Percentiles rank a stretch among this genome's conserved stretches.
phyloP scores from a whole-genome alignment of 2,329 filamentous ascomycete species.

The Boeremia exigua region DNA sequence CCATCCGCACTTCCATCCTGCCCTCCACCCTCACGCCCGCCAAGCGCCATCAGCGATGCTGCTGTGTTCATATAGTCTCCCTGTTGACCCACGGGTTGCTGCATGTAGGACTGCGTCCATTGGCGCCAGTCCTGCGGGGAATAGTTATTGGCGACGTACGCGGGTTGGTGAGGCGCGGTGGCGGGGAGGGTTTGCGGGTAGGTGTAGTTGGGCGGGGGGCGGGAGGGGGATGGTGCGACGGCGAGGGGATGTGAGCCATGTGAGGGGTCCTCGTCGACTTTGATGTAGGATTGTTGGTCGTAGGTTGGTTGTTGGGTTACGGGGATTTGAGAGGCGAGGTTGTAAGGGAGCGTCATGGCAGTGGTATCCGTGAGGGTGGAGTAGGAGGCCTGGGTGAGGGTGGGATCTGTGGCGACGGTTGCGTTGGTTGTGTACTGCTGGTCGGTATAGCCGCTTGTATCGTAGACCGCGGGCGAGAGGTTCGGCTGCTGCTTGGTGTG shows the following conservation, averaged over 20 bases:
- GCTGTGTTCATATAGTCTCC: conserved; percentile 48
- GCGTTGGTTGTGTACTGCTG: conserved; percentile 31
- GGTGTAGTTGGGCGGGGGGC: conserved; percentile 30
- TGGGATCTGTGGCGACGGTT: conserved; percentile 27
- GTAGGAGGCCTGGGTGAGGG: conserved; percentile 33
- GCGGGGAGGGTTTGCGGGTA: conserved; percentile 31
- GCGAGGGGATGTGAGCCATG: conserved; percentile 41
- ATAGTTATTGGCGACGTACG: conserved; percentile 35
- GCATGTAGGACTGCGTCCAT: conserved; percentile 43
- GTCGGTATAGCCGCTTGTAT: conserved; percentile 29
- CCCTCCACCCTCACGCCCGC: conserved; percentile 35
- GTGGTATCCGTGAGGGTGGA: conserved; percentile 18
- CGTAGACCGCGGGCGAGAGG: conserved; percentile 26
- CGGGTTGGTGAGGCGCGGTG: conserved; percentile 29
- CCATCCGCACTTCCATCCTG: conserved; percentile 14
- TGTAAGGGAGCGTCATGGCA: conserved; percentile 33
- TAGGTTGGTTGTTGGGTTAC: conserved; percentile 33
- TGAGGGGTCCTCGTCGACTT: conserved; percentile 31
- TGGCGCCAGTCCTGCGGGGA: conserved; percentile 44
- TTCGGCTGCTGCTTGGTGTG: conserved; percentile 37
- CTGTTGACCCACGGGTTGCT: conserved; percentile 31
- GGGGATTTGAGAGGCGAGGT: conserved; percentile 29
- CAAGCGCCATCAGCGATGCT: conserved; percentile 48
- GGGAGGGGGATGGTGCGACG: too few species aligned
- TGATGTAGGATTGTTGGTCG: conserved; percentile 35